Percentiles rank a stretch among this genome's conserved stretches.
Evolutionary conservation across 1,284 basidiomycete species (phyloP).

Genomic region (Ceratobasidium sp.): DNA sequence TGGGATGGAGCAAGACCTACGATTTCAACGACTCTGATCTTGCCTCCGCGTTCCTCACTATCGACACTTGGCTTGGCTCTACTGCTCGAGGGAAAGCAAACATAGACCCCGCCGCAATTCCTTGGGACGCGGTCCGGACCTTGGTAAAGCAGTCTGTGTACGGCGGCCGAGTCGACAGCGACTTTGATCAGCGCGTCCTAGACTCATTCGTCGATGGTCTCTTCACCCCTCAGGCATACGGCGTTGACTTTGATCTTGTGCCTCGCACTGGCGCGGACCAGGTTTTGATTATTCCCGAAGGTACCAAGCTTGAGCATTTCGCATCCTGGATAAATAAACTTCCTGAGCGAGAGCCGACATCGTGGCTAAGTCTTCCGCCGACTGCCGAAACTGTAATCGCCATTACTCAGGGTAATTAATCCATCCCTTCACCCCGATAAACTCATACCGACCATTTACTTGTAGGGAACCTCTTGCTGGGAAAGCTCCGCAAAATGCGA

Average conservation of each 20-base stretch:
- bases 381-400: conserved; percentile 92
- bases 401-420: conserved; percentile 78
- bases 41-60: conserved; percentile 88
- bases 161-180: conserved; percentile 90
- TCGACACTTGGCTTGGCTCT: conserved; percentile 84
- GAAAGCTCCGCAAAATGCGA: conserved; percentile 90
- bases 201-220: conserved; percentile 90
- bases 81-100: conserved; percentile 87
- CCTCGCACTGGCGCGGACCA: conserved; percentile 60
- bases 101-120: conserved; percentile 86
- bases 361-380: conserved; percentile 89
- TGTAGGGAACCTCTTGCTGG: conserved; percentile 78
- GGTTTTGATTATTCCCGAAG: conserved; percentile 82
- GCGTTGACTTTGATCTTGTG: conserved; percentile 88
- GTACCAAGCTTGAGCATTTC: conserved; percentile 89
- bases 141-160: conserved; percentile 95
- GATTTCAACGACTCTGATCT: conserved; percentile 99
- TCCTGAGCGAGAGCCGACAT: conserved; percentile 89
- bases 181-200: conserved; percentile 89
- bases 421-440: conserved; percentile 19
- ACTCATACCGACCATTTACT: conserved; percentile 42
- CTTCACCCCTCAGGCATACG: conserved; percentile 87
- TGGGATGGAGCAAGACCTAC: conserved; percentile 95
- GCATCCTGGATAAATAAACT: conserved; percentile 83
- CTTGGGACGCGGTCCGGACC: conserved; percentile 89